These are phyloP conservation scores for Protomyces macrosporus DNA, from an alignment of 1,139 yeast genomes.

Conservation along the genomic window DNA sequence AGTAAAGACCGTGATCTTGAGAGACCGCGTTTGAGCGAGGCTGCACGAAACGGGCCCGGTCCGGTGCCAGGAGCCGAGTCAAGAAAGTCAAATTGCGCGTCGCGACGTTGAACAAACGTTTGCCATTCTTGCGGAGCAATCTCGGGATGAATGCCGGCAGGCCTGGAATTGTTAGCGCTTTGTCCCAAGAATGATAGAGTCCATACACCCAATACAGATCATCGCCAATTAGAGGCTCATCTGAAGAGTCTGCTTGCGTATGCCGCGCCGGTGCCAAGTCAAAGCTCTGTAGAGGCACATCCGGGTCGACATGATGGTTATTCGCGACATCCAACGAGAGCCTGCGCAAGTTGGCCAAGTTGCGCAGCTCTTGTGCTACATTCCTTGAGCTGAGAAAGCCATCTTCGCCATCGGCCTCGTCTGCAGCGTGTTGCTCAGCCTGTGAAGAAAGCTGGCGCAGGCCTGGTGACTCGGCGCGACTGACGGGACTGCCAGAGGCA, in stretches of 20 bases:
- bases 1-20: constrained; percentile 14
- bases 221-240: constrained; percentile 1
- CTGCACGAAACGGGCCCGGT: background rate
- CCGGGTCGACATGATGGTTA: constrained; percentile 11
- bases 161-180: background rate
- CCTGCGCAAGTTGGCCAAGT: constrained; percentile 17
- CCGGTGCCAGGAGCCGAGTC: background rate
- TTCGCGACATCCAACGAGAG: constrained; percentile 16
- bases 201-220: constrained; percentile 19
- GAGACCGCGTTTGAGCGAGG: constrained; percentile 9
- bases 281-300: constrained; percentile 10
- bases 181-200: background rate
- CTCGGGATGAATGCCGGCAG: constrained; percentile 25
- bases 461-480: background rate
- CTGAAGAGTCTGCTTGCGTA: background rate
- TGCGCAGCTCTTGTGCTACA: constrained; percentile 13
- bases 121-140: constrained; percentile 25
- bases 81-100: background rate
- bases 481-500: background rate
- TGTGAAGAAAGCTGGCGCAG: background rate
- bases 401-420: background rate
- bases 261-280: background rate
- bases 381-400: constrained; percentile 10
- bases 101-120: constrained; percentile 19
- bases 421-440: background rate